Base-by-base conservation (phyloP, 148 eudicot species). In the Nyssa sinensis region DNA sequence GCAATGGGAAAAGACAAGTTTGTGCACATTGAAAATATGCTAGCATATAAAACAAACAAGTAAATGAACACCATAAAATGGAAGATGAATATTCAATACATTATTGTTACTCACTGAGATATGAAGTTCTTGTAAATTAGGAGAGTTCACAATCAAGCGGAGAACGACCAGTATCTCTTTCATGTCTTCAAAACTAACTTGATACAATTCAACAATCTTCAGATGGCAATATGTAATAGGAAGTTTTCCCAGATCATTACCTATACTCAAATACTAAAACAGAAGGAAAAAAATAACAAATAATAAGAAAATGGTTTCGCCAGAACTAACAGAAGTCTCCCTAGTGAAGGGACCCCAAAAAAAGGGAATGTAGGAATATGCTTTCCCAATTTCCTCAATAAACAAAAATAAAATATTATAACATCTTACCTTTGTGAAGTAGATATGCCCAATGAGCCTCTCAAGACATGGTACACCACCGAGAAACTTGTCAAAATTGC, bases 121-220 rank as follows among this genome's bases (percentile, higher is more conserved):
- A 11, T 80, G 76, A 70, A 86, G 84, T 69, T 86, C 84, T 63
- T 70, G 68, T 66, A 86, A 73, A 66, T 80, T 83, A 34, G 88
- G 88, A 67, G 88, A 78, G 78, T 74, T 86, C 58, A 67, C 78
- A 68, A 86, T 81, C 61, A 86, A 75, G 62, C 79, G 78, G 75
- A 83, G 79, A 74, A 78, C 80, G 62, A 80, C 84, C 74, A 81
- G 61, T 53, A 90, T 85, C 82, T 95, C 98, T 76, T 92, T 88
- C 83, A 84, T 78, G 81, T 95, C 96, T 74, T 92, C 98, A 70
- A 90, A 90, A 72, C 93, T 89, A 64, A 92, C 92, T 88, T 92
- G 93, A 80, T 84, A 82, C 53, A 95, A 64, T 75, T 95, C 90
- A 74, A 95, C 83, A 58, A 79, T 66, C 80, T 89, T 92, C 62